phyloP scores from a whole-genome alignment of 352 stramenopile genomes.

The Thraustochytrium striatum region DNA sequence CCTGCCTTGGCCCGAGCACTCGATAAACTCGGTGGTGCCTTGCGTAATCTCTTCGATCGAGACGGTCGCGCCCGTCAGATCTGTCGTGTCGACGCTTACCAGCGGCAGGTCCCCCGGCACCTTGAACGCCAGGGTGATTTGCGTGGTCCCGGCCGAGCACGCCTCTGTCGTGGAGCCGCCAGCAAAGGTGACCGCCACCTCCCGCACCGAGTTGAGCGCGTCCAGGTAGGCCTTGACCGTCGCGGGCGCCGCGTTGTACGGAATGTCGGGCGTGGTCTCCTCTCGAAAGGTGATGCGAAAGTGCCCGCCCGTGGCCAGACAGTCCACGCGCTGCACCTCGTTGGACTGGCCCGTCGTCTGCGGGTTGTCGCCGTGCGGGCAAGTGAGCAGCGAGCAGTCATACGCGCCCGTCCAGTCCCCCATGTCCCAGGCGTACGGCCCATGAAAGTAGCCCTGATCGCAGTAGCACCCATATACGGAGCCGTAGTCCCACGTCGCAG shows the following conservation, averaged over 20 bases:
- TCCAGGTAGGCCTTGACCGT: slow-evolving; percentile 62
- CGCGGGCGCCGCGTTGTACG: slow-evolving; percentile 57
- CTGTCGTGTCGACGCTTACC: slow-evolving; percentile 13
- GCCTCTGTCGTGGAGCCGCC: slow-evolving; percentile 6
- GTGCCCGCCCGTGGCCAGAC: slow-evolving; percentile 8
- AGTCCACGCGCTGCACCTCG: slow-evolving; percentile 47
- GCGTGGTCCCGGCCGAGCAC: slow-evolving; percentile 5
- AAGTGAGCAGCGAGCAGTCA: slow-evolving; percentile 38
- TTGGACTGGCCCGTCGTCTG: slow-evolving; percentile 24
- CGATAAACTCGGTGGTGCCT: slow-evolving; percentile 51
- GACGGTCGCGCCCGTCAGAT: slow-evolving; percentile 8
- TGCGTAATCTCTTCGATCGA: not conserved
- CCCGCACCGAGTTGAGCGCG: slow-evolving; percentile 60
- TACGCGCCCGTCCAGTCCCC: slow-evolving; percentile 1
- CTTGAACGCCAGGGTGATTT: not conserved
- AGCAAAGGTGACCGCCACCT: slow-evolving; percentile 27
- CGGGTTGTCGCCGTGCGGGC: slow-evolving; percentile 46
- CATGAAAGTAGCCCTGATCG: slow-evolving; percentile 36
- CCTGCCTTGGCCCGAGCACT: slow-evolving; percentile 73
- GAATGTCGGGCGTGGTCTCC: slow-evolving; percentile 63
- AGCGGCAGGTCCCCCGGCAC: slow-evolving; percentile 16
- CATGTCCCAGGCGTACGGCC: slow-evolving; percentile 8
- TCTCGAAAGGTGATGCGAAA: slow-evolving; percentile 62
- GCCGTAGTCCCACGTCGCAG: slow-evolving; percentile 29
- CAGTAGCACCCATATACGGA: slow-evolving; percentile 45